Evolutionary conservation across 225 moss, liverwort and hornwort species (phyloP).

Genomic region (Lunularia cruciata): DNA sequence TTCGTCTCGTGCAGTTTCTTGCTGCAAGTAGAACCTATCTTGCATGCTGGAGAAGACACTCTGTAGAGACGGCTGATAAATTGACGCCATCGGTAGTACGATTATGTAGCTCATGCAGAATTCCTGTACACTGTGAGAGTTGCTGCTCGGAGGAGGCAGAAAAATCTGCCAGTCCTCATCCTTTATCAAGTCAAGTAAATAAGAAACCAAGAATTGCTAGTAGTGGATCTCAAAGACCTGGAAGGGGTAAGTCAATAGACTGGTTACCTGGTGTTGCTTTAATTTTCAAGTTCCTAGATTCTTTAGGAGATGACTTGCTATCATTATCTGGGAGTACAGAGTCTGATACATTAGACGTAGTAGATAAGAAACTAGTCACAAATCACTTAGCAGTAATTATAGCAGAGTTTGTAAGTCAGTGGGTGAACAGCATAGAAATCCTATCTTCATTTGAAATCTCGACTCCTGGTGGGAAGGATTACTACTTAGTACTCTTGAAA

Average conservation of each 20-base stretch:
- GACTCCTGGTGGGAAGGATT: neutral
- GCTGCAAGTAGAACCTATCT: neutral
- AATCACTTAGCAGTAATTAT: constrained; percentile 16
- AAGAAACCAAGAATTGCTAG: neutral
- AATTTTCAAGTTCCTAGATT: constrained; percentile 24
- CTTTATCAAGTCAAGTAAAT: neutral
- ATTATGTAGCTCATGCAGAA: constrained; percentile 14
- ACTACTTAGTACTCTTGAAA: neutral
- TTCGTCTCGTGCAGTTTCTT: constrained; percentile 24
- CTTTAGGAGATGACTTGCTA: constrained; percentile 7
- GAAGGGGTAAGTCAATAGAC: neutral
- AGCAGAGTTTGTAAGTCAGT: constrained; percentile 18
- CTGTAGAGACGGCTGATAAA: neutral
- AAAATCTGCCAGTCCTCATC: neutral
- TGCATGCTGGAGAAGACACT: too few species aligned
- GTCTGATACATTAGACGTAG: neutral
- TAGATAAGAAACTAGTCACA: neutral
- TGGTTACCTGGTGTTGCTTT: constrained; percentile 30
- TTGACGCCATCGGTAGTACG: neutral
- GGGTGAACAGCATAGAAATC: constrained; percentile 14
- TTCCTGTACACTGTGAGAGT: neutral
- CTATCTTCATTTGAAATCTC: neutral
- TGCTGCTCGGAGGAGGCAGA: neutral
- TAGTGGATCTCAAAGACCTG: too few species aligned
- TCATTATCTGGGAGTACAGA: neutral